Base-by-base conservation (phyloP, 345 rosid genomes). In the Hibiscus syriacus region DNA sequence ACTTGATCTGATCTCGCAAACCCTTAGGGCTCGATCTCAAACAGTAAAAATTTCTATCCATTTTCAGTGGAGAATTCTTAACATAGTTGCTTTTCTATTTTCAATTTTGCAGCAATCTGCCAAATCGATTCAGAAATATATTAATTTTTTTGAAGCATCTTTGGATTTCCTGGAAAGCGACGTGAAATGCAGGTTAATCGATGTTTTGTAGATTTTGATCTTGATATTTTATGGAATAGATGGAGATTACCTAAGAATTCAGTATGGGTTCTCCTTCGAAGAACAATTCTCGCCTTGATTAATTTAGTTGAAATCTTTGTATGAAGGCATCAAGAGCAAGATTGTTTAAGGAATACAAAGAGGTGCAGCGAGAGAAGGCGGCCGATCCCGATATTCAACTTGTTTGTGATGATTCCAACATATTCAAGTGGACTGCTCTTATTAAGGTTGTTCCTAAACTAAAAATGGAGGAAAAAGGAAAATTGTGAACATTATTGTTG, bases 401-500 rank as follows among this genome's bases (percentile, higher is more conserved):
- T 62, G 90, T 82, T 46, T 95, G 99, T 67, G 99, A 95, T 76
- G 98, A 95, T 75, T 77, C 93, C 49, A 95, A 95, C 84, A 90
- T 95, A 60, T 95, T 95, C 73, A 92, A 92, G 79, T 95, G 98
- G 99, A 95, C 96, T 69, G 99, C 99, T 9, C 90, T 92, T 58
- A 84, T 95, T 75, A 92, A 95, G 97, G 99, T 94, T 38, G 48
- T 63, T 14, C 68, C 45, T 17, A 20, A 70, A 29, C 6, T 39
- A 48, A 67, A 61, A 41, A 50, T 4, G 14, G 4, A 13, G 45
- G 16, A 1, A 45, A 25, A 8, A 13, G 4, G 8, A 5, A 34
- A 54, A 22, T 41, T 29, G 13, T 52, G 0, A 8, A 38, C 10
- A 14, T 54, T 29, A 5, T 48, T 16, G 2, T 57, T 6, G 41